Conservation (phyloP, 495 filamentous ascomycete species). For the Thermochaetoides thermophila region DNA sequence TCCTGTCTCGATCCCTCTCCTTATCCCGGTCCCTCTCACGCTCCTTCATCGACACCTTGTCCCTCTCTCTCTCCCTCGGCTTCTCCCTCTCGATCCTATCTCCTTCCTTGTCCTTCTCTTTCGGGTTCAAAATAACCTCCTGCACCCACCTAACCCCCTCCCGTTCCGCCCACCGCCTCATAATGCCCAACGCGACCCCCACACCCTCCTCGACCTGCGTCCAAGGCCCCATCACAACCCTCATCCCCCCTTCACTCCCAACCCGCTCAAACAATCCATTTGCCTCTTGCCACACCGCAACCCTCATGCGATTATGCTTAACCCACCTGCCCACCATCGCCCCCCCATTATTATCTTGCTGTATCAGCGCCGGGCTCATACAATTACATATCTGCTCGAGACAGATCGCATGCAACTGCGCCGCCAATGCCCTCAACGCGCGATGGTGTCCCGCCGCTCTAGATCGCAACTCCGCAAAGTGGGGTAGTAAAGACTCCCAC, state of each 20-base stretch:
- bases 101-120: conserved; percentile 2
- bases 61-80: conserved; percentile 1
- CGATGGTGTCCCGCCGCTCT: conserved; percentile 9
- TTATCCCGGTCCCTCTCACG: conserved; percentile 4
- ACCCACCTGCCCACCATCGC: conserved; percentile 7
- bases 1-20: conserved; percentile 9
- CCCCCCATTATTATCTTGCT: too few relatives aligned
- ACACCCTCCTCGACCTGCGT: conserved; percentile 18
- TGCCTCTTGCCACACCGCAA: conserved; percentile 16
- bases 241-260: conserved; percentile 12
- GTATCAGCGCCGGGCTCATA: too few relatives aligned
- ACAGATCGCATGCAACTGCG: conserved; percentile 22
- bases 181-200: conserved; percentile 10
- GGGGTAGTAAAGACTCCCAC: conserved; percentile 19
- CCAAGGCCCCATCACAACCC: conserved; percentile 23
- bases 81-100: conserved; percentile 6
- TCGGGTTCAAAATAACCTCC: conserved; percentile 4
- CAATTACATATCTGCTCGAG: conserved; percentile 27
- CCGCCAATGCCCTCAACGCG: conserved; percentile 16
- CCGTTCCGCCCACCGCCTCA: conserved; percentile 18
- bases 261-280: conserved; percentile 7
- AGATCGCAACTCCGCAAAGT: conserved; percentile 18
- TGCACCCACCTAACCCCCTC: conserved; percentile 20
- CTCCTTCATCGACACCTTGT: conserved; percentile 3
- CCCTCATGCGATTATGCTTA: conserved; percentile 6